A percentile compares a stretch with the other conserved stretches of the same genome.
These are phyloP conservation scores for Ceraceosorus guamensis DNA, from an alignment of 1,284 basidiomycete genomes.

Conservation along the genomic window DNA sequence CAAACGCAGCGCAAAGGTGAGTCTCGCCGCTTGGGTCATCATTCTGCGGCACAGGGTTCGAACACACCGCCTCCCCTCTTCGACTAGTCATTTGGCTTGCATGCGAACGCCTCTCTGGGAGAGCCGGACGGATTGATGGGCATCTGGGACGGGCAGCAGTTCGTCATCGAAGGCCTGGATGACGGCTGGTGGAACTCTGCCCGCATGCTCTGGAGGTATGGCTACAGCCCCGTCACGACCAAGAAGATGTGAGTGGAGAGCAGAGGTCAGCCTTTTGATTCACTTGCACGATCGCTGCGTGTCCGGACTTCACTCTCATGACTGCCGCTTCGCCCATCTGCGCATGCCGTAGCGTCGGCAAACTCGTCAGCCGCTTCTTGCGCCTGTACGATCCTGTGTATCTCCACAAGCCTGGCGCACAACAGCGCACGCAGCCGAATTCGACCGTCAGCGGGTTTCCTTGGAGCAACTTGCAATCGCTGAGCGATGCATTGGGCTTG, in stretches of 20 bases:
- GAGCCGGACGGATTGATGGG: slow-evolving; percentile 16
- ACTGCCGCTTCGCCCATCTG: not conserved
- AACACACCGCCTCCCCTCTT: not conserved
- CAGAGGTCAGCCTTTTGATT: not conserved
- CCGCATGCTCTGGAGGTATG: slow-evolving; percentile 63
- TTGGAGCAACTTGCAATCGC: slow-evolving; percentile 60
- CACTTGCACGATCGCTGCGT: not conserved
- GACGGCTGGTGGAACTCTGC: slow-evolving; percentile 41
- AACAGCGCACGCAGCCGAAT: not conserved
- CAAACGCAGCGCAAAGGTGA: slow-evolving; percentile 17
- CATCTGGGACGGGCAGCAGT: slow-evolving; percentile 69
- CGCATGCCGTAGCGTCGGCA: slow-evolving; percentile 50
- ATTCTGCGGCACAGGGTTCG: not conserved
- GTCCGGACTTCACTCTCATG: not conserved
- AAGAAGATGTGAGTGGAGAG: slow-evolving; percentile 41
- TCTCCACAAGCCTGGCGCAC: slow-evolving; percentile 49
- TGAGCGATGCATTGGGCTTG: slow-evolving; percentile 53
- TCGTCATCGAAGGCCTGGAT: slow-evolving; percentile 36
- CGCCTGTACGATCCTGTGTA: slow-evolving; percentile 56
- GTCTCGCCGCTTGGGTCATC: no score
- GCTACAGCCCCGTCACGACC: slow-evolving; percentile 59
- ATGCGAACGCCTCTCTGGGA: slow-evolving; percentile 7
- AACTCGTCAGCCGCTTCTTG: slow-evolving; percentile 54
- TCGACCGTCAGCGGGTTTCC: slow-evolving; percentile 28
- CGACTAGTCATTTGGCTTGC: slow-evolving; percentile 7